Conservation (phyloP, 148 eudicot species). For the Selenicereus undatus region DNA sequence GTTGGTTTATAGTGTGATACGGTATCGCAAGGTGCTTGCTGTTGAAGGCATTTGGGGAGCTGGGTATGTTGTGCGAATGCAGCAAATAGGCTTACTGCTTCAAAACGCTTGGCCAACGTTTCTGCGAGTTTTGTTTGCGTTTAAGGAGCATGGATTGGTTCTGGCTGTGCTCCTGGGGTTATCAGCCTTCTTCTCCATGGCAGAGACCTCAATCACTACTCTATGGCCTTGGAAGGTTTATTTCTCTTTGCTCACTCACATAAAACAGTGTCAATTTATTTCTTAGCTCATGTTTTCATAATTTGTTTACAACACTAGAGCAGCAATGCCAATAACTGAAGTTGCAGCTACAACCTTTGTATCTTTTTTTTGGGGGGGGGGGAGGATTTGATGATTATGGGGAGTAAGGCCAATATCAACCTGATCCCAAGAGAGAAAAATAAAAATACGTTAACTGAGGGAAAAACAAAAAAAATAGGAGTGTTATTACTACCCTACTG, state of each 20-base stretch:
- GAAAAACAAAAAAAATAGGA: no score
- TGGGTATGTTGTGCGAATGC: constrained; percentile 19
- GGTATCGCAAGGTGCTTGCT: constrained; percentile 20
- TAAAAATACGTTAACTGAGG: no score
- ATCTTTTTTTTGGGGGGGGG: no score
- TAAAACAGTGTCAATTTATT: neutral
- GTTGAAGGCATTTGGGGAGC: constrained; percentile 5
- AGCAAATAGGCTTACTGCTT: constrained; percentile 4
- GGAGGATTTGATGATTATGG: no score
- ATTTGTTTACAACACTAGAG: no score
- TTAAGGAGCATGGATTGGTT: constrained; percentile 31
- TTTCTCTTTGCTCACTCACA: neutral
- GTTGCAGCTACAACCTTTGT: no score
- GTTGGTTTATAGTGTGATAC: constrained; percentile 6
- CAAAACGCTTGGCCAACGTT: constrained; percentile 21
- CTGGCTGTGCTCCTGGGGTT: constrained; percentile 24
- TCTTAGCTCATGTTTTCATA: no score
- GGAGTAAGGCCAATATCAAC: no score
- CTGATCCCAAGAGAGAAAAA: no score
- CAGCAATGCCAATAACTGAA: no score
- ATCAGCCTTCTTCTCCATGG: constrained; percentile 35
- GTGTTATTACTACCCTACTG: no score
- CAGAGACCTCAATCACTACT: constrained; percentile 33
- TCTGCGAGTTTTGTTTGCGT: constrained; percentile 22
- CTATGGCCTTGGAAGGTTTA: constrained; percentile 37